A percentile compares a stretch with the other conserved stretches of the same genome.
phyloP scores from a whole-genome alignment of 768 basidiomycete species.

The Termitomyces sp. region DNA sequence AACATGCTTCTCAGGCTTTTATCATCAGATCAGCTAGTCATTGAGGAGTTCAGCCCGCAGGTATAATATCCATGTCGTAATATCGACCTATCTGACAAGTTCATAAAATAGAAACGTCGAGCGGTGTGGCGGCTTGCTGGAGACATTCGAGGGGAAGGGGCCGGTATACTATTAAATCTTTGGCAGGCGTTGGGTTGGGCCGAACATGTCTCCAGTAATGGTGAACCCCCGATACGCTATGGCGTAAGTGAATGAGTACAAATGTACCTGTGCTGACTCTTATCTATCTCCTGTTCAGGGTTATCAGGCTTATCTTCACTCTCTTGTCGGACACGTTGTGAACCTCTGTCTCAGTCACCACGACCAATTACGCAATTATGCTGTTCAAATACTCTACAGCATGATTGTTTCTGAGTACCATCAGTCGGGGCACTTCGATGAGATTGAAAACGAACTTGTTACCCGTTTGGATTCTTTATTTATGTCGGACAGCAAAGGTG shows the following conservation, averaged over 20 bases:
- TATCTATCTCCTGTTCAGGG: conserved; percentile 40
- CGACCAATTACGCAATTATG: conserved; percentile 84
- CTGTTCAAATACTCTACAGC: conserved; percentile 88
- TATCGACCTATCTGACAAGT: background rate
- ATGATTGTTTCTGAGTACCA: conserved; percentile 95
- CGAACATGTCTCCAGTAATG: conserved; percentile 47
- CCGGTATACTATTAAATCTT: conserved; percentile 66
- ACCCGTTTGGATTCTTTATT: conserved; percentile 87
- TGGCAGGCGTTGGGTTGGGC: conserved; percentile 88
- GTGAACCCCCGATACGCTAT: conserved; percentile 54
- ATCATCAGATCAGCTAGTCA: conserved; percentile 86
- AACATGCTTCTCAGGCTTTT: conserved; percentile 79
- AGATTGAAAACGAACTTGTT: conserved; percentile 90
- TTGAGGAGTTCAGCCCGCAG: conserved; percentile 95
- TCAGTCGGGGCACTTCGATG: conserved; percentile 77
- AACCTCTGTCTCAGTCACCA: conserved; percentile 93
- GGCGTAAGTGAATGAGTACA: conserved; percentile 51
- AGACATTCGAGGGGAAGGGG: conserved; percentile 91
- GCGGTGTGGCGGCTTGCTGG: conserved; percentile 96
- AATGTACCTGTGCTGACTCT: conserved; percentile 1
- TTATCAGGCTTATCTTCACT: conserved; percentile 78
- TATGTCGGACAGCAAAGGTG: conserved; percentile 89
- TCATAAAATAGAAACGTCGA: conserved; percentile 69
- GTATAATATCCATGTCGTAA: conserved; percentile 30
- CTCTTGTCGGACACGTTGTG: conserved; percentile 85